phyloP scores from a whole-genome alignment of 805 yeast genomes.

The Scheffersomyces stipitis region DNA sequence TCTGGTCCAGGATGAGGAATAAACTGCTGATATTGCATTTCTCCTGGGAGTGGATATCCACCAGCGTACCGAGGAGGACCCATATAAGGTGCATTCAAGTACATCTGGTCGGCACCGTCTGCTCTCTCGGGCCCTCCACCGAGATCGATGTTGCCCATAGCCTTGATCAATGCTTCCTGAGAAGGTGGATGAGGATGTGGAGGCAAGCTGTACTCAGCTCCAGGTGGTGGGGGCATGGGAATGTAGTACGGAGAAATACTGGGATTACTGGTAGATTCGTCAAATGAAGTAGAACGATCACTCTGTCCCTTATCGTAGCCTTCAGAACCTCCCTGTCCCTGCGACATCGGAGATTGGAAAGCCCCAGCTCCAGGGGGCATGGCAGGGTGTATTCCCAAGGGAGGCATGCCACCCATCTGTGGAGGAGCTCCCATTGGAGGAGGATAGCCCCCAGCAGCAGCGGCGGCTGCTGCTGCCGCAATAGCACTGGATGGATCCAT shows the following conservation, averaged over 20 bases:
- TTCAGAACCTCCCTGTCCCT: not conserved
- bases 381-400: not conserved
- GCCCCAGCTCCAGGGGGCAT: not conserved
- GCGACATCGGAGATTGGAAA: not conserved
- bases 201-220: conserved; percentile 2
- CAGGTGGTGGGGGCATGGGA: conserved; percentile 3
- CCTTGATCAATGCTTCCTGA: conserved; percentile 10
- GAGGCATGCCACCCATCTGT: conserved; percentile 3
- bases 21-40: conserved; percentile 14
- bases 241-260: conserved; percentile 2
- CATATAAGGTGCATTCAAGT: conserved; percentile 11
- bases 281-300: conserved; percentile 1
- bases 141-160: conserved; percentile 12
- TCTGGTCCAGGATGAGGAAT: conserved; percentile 11
- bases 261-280: not conserved
- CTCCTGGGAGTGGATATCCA: conserved; percentile 14
- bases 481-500: conserved; percentile 33
- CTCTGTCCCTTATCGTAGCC: not conserved
- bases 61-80: conserved; percentile 15
- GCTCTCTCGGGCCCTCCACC: conserved; percentile 2
- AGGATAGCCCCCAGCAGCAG: conserved; percentile 18
- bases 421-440: conserved; percentile 2
- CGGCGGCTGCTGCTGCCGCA: conserved; percentile 26
- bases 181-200: conserved; percentile 1
- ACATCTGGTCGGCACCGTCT: conserved; percentile 2